Conservation (phyloP, 2,329 filamentous ascomycete species). For the Pseudogymnoascus sp. region DNA sequence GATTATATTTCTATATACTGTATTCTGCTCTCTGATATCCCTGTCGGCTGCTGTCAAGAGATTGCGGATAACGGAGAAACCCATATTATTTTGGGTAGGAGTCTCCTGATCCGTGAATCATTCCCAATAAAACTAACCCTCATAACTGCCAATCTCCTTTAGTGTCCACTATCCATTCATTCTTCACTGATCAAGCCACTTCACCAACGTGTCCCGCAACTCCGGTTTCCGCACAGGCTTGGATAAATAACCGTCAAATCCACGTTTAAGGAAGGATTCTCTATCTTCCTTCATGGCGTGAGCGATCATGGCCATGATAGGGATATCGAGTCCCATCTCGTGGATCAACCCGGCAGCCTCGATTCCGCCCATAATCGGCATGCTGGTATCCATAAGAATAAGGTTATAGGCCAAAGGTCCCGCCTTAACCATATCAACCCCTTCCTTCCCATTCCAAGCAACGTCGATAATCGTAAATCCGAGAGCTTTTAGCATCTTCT, state of each 20-base stretch:
- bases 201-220: neutral
- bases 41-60: too few relatives aligned
- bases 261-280: conserved; percentile 40
- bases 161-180: neutral
- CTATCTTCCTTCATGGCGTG: conserved; percentile 48
- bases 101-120: too few relatives aligned
- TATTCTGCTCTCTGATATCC: too few relatives aligned
- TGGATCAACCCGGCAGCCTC: conserved; percentile 43
- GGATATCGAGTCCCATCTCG: conserved; percentile 31
- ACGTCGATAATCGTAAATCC: conserved; percentile 35
- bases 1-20: too few relatives aligned
- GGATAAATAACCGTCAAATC: neutral
- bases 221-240: neutral
- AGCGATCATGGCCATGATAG: conserved; percentile 48
- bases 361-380: conserved; percentile 50
- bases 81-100: too few relatives aligned
- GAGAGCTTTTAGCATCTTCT: conserved; percentile 30
- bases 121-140: too few relatives aligned
- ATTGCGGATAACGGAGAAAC: too few relatives aligned
- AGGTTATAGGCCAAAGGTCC: conserved; percentile 37
- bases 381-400: conserved; percentile 51
- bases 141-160: neutral
- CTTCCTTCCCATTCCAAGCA: conserved; percentile 36
- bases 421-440: conserved; percentile 33
- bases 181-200: neutral